These are phyloP conservation scores for Fimicolochytrium jonesii DNA, from an alignment of 192 early-diverging fungal species.

Conservation along the genomic window DNA sequence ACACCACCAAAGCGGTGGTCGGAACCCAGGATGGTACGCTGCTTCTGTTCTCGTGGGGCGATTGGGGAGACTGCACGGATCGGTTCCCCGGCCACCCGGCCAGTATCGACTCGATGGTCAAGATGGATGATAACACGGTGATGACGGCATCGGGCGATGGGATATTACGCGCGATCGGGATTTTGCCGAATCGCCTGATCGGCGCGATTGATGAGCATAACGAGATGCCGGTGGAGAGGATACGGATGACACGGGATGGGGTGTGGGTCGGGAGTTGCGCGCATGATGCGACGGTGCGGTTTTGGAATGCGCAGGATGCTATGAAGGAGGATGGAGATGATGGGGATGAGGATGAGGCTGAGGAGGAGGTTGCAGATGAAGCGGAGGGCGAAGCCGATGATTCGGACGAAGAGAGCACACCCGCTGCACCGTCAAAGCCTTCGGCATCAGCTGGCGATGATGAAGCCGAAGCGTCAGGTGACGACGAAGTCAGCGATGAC, in stretches of 20 bases:
- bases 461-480: not conserved
- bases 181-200: slow-evolving; percentile 90
- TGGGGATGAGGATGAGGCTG: slow-evolving; percentile 52
- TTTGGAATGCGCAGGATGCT: slow-evolving; percentile 67
- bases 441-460: not conserved
- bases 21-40: slow-evolving; percentile 89
- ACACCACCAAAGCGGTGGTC: slow-evolving; percentile 78
- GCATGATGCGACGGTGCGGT: slow-evolving; percentile 80
- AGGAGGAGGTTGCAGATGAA: slow-evolving; percentile 64
- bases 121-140: slow-evolving; percentile 77
- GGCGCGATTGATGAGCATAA: slow-evolving; percentile 86
- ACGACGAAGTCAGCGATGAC: not conserved
- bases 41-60: slow-evolving; percentile 81
- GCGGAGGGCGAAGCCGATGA: slow-evolving; percentile 63
- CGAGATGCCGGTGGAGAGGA: slow-evolving; percentile 82
- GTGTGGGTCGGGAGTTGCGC: slow-evolving; percentile 75
- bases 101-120: slow-evolving; percentile 81
- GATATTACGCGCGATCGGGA: slow-evolving; percentile 71
- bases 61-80: slow-evolving; percentile 93
- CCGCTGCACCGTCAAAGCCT: slow-evolving; percentile 5
- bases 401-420: not conserved
- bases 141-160: slow-evolving; percentile 93
- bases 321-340: slow-evolving; percentile 44
- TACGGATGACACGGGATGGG: slow-evolving; percentile 67
- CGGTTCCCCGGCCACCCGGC: slow-evolving; percentile 91